Conservation (phyloP, 2,329 filamentous ascomycete species). For the Rutstroemia sp. region DNA sequence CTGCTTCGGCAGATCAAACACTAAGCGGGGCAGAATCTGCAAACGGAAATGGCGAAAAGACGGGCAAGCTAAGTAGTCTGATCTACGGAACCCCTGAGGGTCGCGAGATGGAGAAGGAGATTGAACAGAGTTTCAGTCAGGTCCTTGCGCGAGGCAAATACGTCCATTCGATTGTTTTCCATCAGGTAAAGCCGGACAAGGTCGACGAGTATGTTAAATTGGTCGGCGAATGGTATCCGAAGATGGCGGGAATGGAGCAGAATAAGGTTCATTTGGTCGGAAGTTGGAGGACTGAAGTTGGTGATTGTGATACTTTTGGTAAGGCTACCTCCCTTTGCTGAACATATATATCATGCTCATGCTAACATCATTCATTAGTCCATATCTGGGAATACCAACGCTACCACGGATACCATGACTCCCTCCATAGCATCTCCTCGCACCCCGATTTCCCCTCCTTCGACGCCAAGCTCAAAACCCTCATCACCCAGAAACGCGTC, state of each 20-base stretch:
- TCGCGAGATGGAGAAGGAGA: slow-evolving; percentile 86
- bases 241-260: slow-evolving; percentile 73
- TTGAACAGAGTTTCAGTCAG: slow-evolving; percentile 93
- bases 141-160: slow-evolving; percentile 95
- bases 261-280: slow-evolving; percentile 96
- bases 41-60: slow-evolving; percentile 55
- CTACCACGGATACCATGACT: slow-evolving; percentile 92
- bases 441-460: slow-evolving; percentile 82
- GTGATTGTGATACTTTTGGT: slow-evolving; percentile 96
- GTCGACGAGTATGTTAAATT: slow-evolving; percentile 90
- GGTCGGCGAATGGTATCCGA: slow-evolving; percentile 86
- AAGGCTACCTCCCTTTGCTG: slow-evolving; percentile 32
- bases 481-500: slow-evolving; percentile 77
- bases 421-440: slow-evolving; percentile 72
- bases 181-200: slow-evolving; percentile 91
- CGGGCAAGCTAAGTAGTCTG: slow-evolving; percentile 70
- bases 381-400: slow-evolving; percentile 99
- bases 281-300: slow-evolving; percentile 97
- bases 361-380: slow-evolving; percentile 46
- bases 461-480: slow-evolving; percentile 73
- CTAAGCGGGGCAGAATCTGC: slow-evolving; percentile 53
- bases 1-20: slow-evolving; percentile 41
- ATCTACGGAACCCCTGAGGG: slow-evolving; percentile 98
- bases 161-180: slow-evolving; percentile 94
- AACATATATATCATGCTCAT: background rate